Base-by-base conservation (phyloP, 495 filamentous ascomycete genomes). In the Trichodelitschia bisporula region DNA sequence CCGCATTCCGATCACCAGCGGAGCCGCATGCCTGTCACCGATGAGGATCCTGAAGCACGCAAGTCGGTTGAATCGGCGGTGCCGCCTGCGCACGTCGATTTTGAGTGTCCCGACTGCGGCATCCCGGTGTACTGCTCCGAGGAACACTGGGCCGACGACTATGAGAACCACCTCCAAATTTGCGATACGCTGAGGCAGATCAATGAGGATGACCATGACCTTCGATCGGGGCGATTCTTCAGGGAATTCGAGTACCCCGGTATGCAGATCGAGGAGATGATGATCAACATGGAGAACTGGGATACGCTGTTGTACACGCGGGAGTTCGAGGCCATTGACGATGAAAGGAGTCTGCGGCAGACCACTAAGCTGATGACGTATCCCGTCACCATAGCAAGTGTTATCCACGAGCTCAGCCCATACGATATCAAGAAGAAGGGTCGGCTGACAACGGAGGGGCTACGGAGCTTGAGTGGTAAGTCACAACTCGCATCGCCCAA, bases 281-380 rank as follows among this genome's bases (percentile, higher is more conserved):
- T 84, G 39, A 64, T 90, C 31, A 99, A 99, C 56, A 83, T 95
- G 74, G 91, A 76, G 19, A 95, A 86, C 49, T 99, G 86, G 86
- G 86, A 99, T 45, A 93, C 86, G 0, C 77, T 79, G 36, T 52
- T 95, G 28, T 99, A 91, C 45, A 77, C 80, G 2, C 61, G 89
- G 26, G 68, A 83, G 34, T 93, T 80, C 44, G 60, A 66, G 21
- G 86, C 86, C 4, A 75, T 99, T 43, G 77, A 99, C 40, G 65
- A 76, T 26, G 79, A 84, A 36, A 59, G 83, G 19, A 71, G 64
- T 38, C 66, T 95, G 63, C 61, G 86, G 33, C 86, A 99, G 51
- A 80, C 74, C 13, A 99, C 86, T 4, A 65, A 73, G 35, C 61
- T 95, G 43, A 58, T 99, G 36, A 99, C 86, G 15, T 99, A 93